Conservation (phyloP, 352 stramenopile species). For the Phytopythium mirpurense region DNA sequence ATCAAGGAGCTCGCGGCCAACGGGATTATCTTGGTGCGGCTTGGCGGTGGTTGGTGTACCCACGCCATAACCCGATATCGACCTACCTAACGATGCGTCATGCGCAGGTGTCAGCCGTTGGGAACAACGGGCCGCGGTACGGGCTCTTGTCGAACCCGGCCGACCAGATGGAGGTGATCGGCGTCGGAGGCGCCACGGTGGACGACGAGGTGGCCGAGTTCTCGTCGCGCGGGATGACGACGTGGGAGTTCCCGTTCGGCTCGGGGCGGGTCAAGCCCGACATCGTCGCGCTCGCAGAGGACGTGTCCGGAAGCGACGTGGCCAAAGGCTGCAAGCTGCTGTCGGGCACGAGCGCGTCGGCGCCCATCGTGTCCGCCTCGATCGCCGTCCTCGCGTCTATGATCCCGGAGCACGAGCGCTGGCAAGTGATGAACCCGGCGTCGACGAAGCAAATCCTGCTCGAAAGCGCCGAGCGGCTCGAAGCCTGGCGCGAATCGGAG, state of each 20-base stretch:
- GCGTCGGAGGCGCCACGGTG: constrained; percentile 65
- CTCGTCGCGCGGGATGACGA: constrained; percentile 82
- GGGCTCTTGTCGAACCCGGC: constrained; percentile 82
- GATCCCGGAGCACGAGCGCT: constrained; percentile 40
- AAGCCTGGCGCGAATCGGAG: constrained; percentile 21
- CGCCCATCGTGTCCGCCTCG: constrained; percentile 73
- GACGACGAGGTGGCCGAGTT: constrained; percentile 64
- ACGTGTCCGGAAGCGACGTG: constrained; percentile 56
- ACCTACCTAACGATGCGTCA: not conserved
- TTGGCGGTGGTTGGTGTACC: not conserved
- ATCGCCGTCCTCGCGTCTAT: constrained; percentile 77
- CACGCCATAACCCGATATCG: not conserved
- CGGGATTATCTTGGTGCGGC: constrained; percentile 64
- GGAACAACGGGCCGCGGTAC: constrained; percentile 82
- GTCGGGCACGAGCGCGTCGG: constrained; percentile 81
- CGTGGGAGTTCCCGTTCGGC: constrained; percentile 77
- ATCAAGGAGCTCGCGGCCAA: constrained; percentile 75
- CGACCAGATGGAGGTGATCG: constrained; percentile 82
- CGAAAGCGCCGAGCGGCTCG: constrained; percentile 41
- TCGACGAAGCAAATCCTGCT: constrained; percentile 71
- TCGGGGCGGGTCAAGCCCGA: constrained; percentile 86
- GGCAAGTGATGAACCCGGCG: constrained; percentile 54
- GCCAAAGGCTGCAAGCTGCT: constrained; percentile 51
- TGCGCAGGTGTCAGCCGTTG: constrained; percentile 66
- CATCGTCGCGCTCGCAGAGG: constrained; percentile 60